Evolutionary conservation across 306 rosid genomes (phyloP).

Genomic region (Herpetospermum pedunculosum): DNA sequence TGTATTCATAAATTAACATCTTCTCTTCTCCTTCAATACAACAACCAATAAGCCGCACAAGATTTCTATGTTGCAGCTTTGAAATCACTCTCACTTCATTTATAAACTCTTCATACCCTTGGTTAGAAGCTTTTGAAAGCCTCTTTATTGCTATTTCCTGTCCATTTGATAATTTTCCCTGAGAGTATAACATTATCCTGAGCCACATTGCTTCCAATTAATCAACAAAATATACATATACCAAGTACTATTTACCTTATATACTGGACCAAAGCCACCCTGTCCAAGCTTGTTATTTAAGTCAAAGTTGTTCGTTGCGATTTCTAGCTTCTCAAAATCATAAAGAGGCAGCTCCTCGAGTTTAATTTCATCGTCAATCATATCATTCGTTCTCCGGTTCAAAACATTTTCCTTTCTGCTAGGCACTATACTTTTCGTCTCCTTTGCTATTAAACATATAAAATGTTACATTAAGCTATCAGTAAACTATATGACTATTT

Average conservation of each 20-base stretch:
- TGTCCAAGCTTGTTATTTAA: conserved; percentile 17
- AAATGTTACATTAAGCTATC: neutral
- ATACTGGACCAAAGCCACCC: conserved; percentile 11
- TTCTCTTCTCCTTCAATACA: conserved; percentile 29
- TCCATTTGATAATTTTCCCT: conserved; percentile 28
- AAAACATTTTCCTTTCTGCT: neutral
- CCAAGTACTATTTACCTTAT: neutral
- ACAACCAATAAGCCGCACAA: conserved; percentile 36
- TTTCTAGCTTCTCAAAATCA: conserved; percentile 20
- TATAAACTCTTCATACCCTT: conserved; percentile 34
- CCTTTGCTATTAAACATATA: neutral
- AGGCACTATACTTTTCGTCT: neutral
- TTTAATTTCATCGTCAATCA: conserved; percentile 7
- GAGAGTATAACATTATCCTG: neutral
- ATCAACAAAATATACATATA: neutral
- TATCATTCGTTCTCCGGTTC: neutral
- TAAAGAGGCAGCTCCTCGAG: conserved; percentile 29
- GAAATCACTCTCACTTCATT: conserved; percentile 34
- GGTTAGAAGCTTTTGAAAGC: conserved; percentile 28
- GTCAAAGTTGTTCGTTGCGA: conserved; percentile 32
- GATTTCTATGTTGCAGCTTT: conserved; percentile 41
- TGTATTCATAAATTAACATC: conserved; percentile 32
- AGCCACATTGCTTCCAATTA: neutral
- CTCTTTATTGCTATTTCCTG: conserved; percentile 35
- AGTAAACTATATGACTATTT: neutral